Percentiles rank a stretch among this genome's conserved stretches.
phyloP scores from a whole-genome alignment of 2,329 filamentous ascomycete genomes.

The Fusarium sp. region DNA sequence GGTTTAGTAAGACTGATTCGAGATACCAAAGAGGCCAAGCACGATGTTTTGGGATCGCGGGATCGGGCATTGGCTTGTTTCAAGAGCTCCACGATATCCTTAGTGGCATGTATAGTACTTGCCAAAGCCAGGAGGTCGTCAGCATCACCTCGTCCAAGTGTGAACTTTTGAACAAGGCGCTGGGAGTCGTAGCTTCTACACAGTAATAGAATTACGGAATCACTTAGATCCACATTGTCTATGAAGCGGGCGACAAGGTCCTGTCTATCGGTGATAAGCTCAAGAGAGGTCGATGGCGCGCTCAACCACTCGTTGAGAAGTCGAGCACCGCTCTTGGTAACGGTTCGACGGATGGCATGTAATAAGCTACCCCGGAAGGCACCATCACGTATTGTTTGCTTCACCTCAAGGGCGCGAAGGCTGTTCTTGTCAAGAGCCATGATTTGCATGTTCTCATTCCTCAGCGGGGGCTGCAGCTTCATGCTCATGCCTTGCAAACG shows the following conservation, averaged over 20 bases:
- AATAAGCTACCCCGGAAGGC: slow-evolving; percentile 84
- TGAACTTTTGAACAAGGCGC: slow-evolving; percentile 92
- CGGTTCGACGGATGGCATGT: slow-evolving; percentile 88
- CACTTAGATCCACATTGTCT: slow-evolving; percentile 72
- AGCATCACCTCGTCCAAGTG: slow-evolving; percentile 88
- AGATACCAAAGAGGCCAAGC: slow-evolving; percentile 59
- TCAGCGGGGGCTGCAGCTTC: slow-evolving; percentile 84
- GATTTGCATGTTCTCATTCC: slow-evolving; percentile 77
- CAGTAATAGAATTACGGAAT: slow-evolving; percentile 75
- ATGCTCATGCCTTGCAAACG: slow-evolving; percentile 81
- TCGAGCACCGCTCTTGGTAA: slow-evolving; percentile 89
- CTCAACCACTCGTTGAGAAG: slow-evolving; percentile 87
- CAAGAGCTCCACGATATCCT: slow-evolving; percentile 68
- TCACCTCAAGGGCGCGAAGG: slow-evolving; percentile 87
- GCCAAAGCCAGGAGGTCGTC: slow-evolving; percentile 89
- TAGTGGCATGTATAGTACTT: slow-evolving; percentile 80
- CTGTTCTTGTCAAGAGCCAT: slow-evolving; percentile 95
- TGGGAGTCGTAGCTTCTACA: slow-evolving; percentile 85
- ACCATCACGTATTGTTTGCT: slow-evolving; percentile 84
- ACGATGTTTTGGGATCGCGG: slow-evolving; percentile 41
- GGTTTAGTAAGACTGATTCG: slow-evolving; percentile 76
- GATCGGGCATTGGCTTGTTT: slow-evolving; percentile 34
- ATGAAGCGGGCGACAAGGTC: slow-evolving; percentile 84
- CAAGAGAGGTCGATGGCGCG: slow-evolving; percentile 88
- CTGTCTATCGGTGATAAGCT: slow-evolving; percentile 80